Percentiles rank a stretch among this genome's conserved stretches.
These are phyloP conservation scores for Cladosporium phlei DNA, from an alignment of 2,329 filamentous ascomycete species.

Conservation along the genomic window DNA sequence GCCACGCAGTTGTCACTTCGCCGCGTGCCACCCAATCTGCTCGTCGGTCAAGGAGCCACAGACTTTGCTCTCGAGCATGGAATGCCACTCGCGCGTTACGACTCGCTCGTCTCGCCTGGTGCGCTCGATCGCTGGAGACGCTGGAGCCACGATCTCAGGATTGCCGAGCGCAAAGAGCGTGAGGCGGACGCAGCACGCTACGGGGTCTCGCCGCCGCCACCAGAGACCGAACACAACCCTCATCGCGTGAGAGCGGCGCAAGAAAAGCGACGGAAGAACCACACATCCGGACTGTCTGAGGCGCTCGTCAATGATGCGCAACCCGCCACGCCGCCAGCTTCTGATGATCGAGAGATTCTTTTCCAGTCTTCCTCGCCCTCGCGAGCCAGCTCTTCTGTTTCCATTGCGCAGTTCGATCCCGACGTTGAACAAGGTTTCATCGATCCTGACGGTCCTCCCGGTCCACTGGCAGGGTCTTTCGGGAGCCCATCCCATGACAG, in stretches of 20 bases:
- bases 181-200: conserved; percentile 25
- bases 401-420: conserved; percentile 13
- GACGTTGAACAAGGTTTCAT: conserved; percentile 22
- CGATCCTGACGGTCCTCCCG: conserved; percentile 26
- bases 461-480: conserved; percentile 23
- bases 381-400: conserved; percentile 8
- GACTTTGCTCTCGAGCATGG: conserved; percentile 80
- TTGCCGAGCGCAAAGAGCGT: conserved; percentile 49
- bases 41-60: conserved; percentile 79
- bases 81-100: conserved; percentile 67
- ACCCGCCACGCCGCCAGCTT: conserved; percentile 31
- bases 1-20: conserved; percentile 73
- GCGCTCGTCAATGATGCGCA: conserved; percentile 33
- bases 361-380: conserved; percentile 5
- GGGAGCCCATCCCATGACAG: conserved; percentile 41
- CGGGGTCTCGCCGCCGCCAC: conserved; percentile 17
- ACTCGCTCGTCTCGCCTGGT: conserved; percentile 72
- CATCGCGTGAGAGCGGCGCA: conserved; percentile 11
- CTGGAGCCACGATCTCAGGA: conserved; percentile 68
- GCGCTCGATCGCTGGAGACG: conserved; percentile 72
- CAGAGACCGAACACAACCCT: conserved; percentile 20
- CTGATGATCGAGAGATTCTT: conserved; percentile 16
- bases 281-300: conserved; percentile 33
- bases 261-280: conserved; percentile 33
- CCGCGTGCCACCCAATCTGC: conserved; percentile 85